A percentile compares a stretch with the other conserved stretches of the same genome.
phyloP scores from a whole-genome alignment of 1,139 yeast species.

The Taphrina pruni region DNA sequence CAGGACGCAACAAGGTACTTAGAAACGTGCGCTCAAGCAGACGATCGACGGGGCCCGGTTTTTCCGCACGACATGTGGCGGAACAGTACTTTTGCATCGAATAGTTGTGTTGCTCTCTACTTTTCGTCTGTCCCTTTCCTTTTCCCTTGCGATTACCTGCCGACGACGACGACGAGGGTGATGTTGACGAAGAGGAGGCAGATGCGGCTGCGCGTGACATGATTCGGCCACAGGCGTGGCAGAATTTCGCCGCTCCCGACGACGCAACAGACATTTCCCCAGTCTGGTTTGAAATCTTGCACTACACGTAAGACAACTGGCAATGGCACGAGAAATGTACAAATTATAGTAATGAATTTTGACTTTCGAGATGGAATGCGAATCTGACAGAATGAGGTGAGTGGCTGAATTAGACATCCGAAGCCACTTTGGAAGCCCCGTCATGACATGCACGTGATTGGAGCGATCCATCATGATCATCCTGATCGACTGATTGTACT shows the following conservation, averaged over 20 bases:
- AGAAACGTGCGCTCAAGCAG: constrained; percentile 18
- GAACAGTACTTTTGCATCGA: constrained; percentile 37
- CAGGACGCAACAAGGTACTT: background rate
- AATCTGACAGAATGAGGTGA: background rate
- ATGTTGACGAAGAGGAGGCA: no score
- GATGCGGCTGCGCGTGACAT: constrained; percentile 16
- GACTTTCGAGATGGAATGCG: no score
- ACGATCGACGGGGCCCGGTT: constrained; percentile 24
- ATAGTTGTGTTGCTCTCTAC: background rate
- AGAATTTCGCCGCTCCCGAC: constrained; percentile 21
- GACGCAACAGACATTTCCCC: background rate
- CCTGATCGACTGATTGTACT: background rate
- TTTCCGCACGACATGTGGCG: constrained; percentile 18
- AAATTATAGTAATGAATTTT: no score
- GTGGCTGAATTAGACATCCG: constrained; percentile 9
- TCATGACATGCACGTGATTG: no score
- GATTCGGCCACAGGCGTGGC: constrained; percentile 34
- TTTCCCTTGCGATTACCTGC: no score
- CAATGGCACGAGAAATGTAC: no score
- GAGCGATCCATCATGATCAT: background rate
- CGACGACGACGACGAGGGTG: no score
- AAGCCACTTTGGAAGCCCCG: background rate
- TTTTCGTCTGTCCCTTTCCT: no score
- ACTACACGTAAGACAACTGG: no score
- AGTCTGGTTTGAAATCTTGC: background rate